Evolutionary conservation across 1,284 basidiomycete genomes (phyloP).

Genomic region (Naganishia sp.): DNA sequence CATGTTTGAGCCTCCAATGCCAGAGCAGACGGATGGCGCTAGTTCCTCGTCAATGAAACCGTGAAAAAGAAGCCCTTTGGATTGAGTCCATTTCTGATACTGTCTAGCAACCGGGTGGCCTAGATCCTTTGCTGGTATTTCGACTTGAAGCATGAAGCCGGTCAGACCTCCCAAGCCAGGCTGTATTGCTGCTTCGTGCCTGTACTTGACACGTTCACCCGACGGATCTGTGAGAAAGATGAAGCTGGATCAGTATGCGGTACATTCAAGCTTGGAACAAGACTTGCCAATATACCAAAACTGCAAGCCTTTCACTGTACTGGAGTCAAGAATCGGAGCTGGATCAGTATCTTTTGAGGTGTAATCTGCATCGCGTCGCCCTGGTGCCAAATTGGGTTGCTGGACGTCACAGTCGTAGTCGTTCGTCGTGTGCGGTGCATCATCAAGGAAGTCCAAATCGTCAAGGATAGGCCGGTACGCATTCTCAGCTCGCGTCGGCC

Average conservation of each 20-base stretch:
- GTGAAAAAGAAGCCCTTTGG: constrained; percentile 34
- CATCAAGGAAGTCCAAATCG: constrained; percentile 17
- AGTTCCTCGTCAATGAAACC: constrained; percentile 48
- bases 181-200: constrained; percentile 40
- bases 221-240: constrained; percentile 35
- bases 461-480: constrained; percentile 5
- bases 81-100: constrained; percentile 22
- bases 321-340: background rate
- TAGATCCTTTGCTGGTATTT: constrained; percentile 20
- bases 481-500: background rate
- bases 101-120: constrained; percentile 15
- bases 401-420: background rate
- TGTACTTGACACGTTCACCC: constrained; percentile 37
- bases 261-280: background rate
- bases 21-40: constrained; percentile 45
- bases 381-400: too few relatives aligned
- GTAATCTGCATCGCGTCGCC: too few relatives aligned
- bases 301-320: constrained; percentile 38
- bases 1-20: constrained; percentile 7
- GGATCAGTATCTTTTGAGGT: too few relatives aligned
- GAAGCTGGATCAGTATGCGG: background rate
- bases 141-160: constrained; percentile 28
- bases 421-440: background rate
- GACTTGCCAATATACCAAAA: constrained; percentile 53
- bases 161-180: constrained; percentile 46